A percentile compares a stretch with the other conserved stretches of the same genome.
These are phyloP conservation scores for Ophiostoma piceae DNA, from an alignment of 2,329 filamentous ascomycete species.

Conservation along the genomic window DNA sequence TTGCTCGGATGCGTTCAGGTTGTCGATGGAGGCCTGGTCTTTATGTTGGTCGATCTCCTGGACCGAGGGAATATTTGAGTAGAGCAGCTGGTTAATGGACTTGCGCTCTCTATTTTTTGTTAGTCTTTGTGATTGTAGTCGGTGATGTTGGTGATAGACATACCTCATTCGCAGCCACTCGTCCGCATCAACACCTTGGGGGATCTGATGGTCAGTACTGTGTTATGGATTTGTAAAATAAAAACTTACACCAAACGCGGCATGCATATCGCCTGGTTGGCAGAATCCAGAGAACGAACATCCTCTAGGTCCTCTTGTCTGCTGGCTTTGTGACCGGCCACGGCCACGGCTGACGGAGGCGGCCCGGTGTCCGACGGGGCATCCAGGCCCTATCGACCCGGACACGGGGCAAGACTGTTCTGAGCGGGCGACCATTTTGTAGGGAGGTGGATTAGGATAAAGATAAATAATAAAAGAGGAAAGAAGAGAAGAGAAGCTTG, in stretches of 20 bases:
- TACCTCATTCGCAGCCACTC: conserved; percentile 15
- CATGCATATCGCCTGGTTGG: conserved; percentile 9
- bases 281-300: conserved; percentile 9
- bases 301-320: conserved; percentile 2
- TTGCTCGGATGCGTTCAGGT: conserved; percentile 43
- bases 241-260: conserved; percentile 4
- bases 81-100: conserved; percentile 23
- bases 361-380: conserved; percentile 7
- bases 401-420: conserved; percentile 8
- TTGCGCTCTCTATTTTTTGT: conserved; percentile 31
- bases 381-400: not conserved
- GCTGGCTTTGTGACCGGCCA: not conserved
- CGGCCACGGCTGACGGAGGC: conserved; percentile 7
- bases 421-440: not conserved
- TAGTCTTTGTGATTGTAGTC: not conserved
- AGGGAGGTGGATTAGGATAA: not conserved
- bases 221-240: not conserved
- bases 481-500: not conserved
- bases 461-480: no score
- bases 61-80: conserved; percentile 14
- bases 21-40: conserved; percentile 40
- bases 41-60: conserved; percentile 29
- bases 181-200: conserved; percentile 9
- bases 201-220: conserved; percentile 8
- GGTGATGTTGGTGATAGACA: not conserved